phyloP scores from a whole-genome alignment of 2,329 filamentous ascomycete genomes.

The Fusarium denticulatum region DNA sequence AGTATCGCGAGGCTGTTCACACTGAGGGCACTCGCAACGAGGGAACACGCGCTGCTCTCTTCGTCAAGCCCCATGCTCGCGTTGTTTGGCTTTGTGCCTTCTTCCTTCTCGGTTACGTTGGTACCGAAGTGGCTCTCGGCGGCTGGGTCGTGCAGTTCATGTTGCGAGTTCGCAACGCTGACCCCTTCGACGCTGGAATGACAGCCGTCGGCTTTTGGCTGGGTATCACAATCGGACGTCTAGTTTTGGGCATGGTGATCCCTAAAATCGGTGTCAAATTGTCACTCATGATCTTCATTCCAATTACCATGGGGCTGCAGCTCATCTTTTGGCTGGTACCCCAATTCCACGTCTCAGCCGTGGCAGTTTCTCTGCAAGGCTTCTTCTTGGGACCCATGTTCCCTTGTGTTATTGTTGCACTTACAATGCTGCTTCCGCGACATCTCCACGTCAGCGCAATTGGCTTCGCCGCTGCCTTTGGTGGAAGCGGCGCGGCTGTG shows the following conservation, averaged over 20 bases:
- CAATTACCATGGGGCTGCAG: conserved; percentile 70
- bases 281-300: conserved; percentile 69
- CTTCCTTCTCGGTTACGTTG: conserved; percentile 81
- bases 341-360: conserved; percentile 76
- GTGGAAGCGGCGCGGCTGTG: conserved; percentile 74
- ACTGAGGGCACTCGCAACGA: conserved; percentile 37
- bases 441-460: conserved; percentile 80
- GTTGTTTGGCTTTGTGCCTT: conserved; percentile 75
- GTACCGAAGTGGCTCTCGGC: conserved; percentile 78
- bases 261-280: conserved; percentile 75
- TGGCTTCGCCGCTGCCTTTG: conserved; percentile 81
- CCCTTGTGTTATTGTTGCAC: conserved; percentile 74
- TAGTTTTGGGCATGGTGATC: conserved; percentile 17
- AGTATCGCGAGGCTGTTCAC: conserved; percentile 55
- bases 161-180: conserved; percentile 75
- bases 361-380: conserved; percentile 76
- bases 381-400: conserved; percentile 85
- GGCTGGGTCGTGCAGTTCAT: conserved; percentile 90
- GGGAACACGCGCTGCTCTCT: conserved; percentile 46
- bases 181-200: conserved; percentile 75
- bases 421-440: conserved; percentile 74
- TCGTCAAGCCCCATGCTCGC: conserved; percentile 54
- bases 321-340: conserved; percentile 86
- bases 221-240: conserved; percentile 76
- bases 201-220: conserved; percentile 84